Evolutionary conservation across 495 filamentous ascomycete genomes (phyloP), one percentile per base, ranked within the genome.

Genomic region (Trichoderma orchidacearum): DNA sequence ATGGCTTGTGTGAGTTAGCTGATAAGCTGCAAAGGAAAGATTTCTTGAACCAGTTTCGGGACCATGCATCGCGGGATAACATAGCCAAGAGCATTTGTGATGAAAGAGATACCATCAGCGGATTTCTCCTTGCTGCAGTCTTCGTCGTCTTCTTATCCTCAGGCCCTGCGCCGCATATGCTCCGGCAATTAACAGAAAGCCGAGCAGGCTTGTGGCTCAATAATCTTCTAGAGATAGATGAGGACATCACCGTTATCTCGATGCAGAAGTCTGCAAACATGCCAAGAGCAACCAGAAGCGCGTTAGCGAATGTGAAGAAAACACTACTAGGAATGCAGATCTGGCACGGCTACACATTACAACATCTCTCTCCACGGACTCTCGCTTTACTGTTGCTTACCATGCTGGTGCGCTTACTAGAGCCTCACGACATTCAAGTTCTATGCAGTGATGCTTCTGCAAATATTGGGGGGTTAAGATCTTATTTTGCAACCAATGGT

Each of bases 21-120:
- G 72, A 75, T 55, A 90, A 89, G 64, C 75, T 90, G 50, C 75
- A 81, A 50, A 78, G 92, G 21, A 79, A 81, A 53, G 67, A 72
- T 9, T 86, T 85, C 62, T 73, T 74, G 50, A 75, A 74, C n/a
- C 85, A 87, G 30, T 89, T 95, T 59, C 72, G 86, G 6, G 84
- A 92, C 50, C 81, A 86, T 58, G 80, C 80, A n/a, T 81, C 87
- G 51, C 86, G 86, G 55, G 74, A 76, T 36, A 78, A 80, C 30
- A 70, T 97, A 1, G 76, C 90, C 50, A 68, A 72, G 31, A 72
- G 73, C 25, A 64, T 85, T 7, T 74, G 66, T 0, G 66, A 72
- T 21, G 80, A 83, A 64, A 64, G 63, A 0, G 81, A 85, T 62
- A 53, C 75, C 18, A 75, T 89, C 34, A 75, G 79, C 50, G 77